Evolutionary conservation across 257 asterid genomes (phyloP).

Genomic region (Solanum chiquidenum): DNA sequence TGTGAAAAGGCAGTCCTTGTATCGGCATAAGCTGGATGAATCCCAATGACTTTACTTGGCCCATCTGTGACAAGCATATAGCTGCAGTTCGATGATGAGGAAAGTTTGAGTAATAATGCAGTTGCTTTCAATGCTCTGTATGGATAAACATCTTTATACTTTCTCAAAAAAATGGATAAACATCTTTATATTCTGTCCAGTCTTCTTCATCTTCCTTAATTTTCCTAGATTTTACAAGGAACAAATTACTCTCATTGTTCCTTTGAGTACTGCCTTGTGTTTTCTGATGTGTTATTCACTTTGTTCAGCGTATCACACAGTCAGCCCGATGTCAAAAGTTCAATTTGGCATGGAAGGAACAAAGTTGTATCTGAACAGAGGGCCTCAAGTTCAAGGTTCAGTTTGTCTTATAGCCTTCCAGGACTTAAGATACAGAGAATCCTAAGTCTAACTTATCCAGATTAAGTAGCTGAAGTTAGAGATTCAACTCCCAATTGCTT

Average conservation of each 20-base stretch:
- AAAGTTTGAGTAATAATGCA: not conserved
- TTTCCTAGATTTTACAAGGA: not conserved
- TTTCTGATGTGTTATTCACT: conserved; percentile 6
- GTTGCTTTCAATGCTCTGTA: not conserved
- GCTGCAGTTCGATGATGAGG: not conserved
- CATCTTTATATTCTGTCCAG: not conserved
- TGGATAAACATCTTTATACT: not conserved
- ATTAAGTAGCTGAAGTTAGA: not conserved
- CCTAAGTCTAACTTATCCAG: not conserved
- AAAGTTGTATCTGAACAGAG: conserved; percentile 60
- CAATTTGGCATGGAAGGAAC: conserved; percentile 62
- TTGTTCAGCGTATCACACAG: conserved; percentile 57
- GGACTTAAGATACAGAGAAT: not conserved
- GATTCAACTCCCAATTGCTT: not conserved
- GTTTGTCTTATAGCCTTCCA: conserved; percentile 4
- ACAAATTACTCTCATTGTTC: not conserved
- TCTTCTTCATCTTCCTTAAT: not conserved
- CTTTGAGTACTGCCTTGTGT: not conserved
- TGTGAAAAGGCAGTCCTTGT: conserved; percentile 4
- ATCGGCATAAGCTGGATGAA: conserved; percentile 13
- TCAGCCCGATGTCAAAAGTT: conserved; percentile 58
- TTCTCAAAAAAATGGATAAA: too few relatives aligned
- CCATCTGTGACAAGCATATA: conserved; percentile 7
- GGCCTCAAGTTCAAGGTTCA: conserved; percentile 64
- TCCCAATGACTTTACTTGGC: conserved; percentile 9